Evolutionary conservation across 78 protist species (phyloP).

Genomic region (Emiliania huxleyi): DNA sequence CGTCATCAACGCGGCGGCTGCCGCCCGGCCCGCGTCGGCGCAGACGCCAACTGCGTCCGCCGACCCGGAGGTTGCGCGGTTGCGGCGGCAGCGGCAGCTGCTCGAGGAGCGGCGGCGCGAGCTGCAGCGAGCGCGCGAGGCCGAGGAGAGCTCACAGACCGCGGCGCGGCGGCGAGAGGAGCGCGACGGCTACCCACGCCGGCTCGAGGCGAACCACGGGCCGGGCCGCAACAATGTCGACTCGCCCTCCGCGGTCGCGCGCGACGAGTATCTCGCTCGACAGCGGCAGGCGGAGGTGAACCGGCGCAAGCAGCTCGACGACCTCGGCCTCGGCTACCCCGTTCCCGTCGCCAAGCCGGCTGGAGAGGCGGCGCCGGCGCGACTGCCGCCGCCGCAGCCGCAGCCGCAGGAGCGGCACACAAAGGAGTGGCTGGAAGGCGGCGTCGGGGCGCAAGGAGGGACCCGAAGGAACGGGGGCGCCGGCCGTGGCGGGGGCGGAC

Average conservation of each 20-base stretch:
- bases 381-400: too few relatives aligned
- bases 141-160: background rate
- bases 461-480: too few relatives aligned
- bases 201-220: background rate
- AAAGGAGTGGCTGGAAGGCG: background rate
- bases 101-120: background rate
- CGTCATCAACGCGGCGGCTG: background rate
- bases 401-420: too few relatives aligned
- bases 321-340: background rate
- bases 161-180: background rate
- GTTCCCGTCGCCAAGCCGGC: too few relatives aligned
- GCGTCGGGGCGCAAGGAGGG: too few relatives aligned
- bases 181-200: background rate
- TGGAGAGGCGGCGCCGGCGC: too few relatives aligned
- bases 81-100: slow-evolving; percentile 4
- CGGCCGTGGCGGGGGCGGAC: too few relatives aligned
- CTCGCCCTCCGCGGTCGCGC: background rate
- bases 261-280: background rate
- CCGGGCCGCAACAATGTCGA: background rate
- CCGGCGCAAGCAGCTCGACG: background rate
- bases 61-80: background rate
- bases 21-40: background rate
- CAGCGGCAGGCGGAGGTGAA: background rate
- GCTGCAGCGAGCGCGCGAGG: background rate
- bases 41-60: background rate